phyloP scores from a whole-genome alignment of 2,329 filamentous ascomycete genomes.

The Penicillium sp. region DNA sequence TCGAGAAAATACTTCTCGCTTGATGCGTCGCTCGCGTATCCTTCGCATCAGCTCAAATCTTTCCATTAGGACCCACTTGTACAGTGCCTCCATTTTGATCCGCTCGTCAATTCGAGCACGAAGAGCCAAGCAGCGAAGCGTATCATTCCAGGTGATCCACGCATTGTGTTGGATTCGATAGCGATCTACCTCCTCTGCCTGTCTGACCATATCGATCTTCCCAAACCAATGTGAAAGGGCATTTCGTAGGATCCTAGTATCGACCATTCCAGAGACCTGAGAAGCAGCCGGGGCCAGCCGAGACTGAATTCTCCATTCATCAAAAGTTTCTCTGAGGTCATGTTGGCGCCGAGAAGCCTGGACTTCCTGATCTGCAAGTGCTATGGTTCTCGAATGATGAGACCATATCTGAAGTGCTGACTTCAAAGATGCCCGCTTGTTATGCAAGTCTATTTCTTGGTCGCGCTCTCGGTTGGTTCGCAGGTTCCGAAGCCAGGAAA shows the following conservation, averaged over 20 bases:
- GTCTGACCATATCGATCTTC: slow-evolving; percentile 42
- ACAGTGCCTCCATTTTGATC: slow-evolving; percentile 54
- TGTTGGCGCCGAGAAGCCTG: slow-evolving; percentile 30
- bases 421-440: slow-evolving; percentile 26
- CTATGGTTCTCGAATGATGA: slow-evolving; percentile 29
- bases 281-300: slow-evolving; percentile 42
- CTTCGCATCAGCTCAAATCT: slow-evolving; percentile 40
- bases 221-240: slow-evolving; percentile 51
- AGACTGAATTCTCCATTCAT: slow-evolving; percentile 43
- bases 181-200: slow-evolving; percentile 51
- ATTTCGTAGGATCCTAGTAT: slow-evolving; percentile 45
- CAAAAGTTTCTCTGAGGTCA: slow-evolving; percentile 36
- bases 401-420: slow-evolving; percentile 35
- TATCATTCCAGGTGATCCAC: slow-evolving; percentile 62
- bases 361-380: slow-evolving; percentile 29
- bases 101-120: slow-evolving; percentile 54
- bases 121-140: slow-evolving; percentile 53
- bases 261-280: slow-evolving; percentile 44
- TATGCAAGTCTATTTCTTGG: slow-evolving; percentile 35
- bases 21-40: slow-evolving; percentile 39
- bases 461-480: slow-evolving; percentile 39
- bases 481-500: slow-evolving; percentile 40
- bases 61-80: slow-evolving; percentile 59
- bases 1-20: slow-evolving; percentile 36
- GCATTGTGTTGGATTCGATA: slow-evolving; percentile 55